Evolutionary conservation across 2,329 filamentous ascomycete species (phyloP), one percentile per base, ranked within the genome.

Genomic region (Colletotrichum sansevieriae): DNA sequence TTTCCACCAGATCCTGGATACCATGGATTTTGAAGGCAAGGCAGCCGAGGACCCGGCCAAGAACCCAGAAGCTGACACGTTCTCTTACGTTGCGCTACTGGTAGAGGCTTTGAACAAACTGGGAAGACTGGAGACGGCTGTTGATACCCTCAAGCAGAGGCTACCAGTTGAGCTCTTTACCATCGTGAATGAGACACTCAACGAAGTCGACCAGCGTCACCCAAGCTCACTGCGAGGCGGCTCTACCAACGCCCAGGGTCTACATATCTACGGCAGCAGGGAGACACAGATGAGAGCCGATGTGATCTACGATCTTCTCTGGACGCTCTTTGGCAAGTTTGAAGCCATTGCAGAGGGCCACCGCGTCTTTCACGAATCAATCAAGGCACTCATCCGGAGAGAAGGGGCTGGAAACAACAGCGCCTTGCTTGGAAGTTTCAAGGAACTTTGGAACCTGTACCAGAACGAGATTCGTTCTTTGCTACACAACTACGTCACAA

Each of bases 341-440:
- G 96, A 98, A 78, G 93, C 96, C 8, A 98, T 99, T 72, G 94
- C 94, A 4, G 97, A 99, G 81, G 93, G 95, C 2, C 96, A 99
- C 76, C 91, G 97, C 47, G 91, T 98, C 0, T 90, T 98, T 65
- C 94, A 98, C 78, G 96, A 98, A 78, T 92, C 97, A 54, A 91
- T 98, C 75, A 91, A 91, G 71, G 92, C 93, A 1, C 92, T 99
- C 67, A 90, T 95, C 62, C 90, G 91, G 71, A 90, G 97, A 57
- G 95, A 98, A 76, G 92, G 92, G 4, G 83, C 84, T 15, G 79
- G 89, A 78, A 83, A 91, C 83, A 82, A 88, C 73, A 86, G 83
- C 46, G 86, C 88, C 1, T 85, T 98, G 57, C 91, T 94, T 6
- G 91, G 94, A 63, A 94, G 94, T 64, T 99, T 99, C 81, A 96